These are phyloP conservation scores for Fusarium tricinctum DNA, from an alignment of 2,329 filamentous ascomycete genomes.

Conservation along the genomic window DNA sequence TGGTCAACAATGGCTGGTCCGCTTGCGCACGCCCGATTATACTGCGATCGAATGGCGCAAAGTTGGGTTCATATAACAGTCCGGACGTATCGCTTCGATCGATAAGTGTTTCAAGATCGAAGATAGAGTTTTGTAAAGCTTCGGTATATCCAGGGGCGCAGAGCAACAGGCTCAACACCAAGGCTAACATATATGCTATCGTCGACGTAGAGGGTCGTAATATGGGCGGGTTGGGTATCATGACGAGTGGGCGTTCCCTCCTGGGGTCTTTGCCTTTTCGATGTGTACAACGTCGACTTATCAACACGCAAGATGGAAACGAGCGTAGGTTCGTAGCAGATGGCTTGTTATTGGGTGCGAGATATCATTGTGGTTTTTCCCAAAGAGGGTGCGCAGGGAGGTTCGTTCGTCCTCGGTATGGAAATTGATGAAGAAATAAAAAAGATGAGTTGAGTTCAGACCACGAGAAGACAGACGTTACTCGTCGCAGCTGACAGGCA, in stretches of 20 bases:
- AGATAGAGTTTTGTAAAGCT: constrained; percentile 56
- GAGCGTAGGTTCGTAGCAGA: constrained; percentile 31
- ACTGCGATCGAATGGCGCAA: constrained; percentile 71
- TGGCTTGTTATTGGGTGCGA: constrained; percentile 30
- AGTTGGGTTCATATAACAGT: constrained; percentile 70
- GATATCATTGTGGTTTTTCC: constrained; percentile 38
- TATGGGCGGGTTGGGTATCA: constrained; percentile 77
- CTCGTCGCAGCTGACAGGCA: constrained; percentile 38
- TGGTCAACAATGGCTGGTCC: constrained; percentile 65
- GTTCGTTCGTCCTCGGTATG: neutral
- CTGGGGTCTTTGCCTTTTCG: constrained; percentile 52
- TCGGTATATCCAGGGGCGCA: constrained; percentile 72
- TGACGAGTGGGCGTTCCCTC: constrained; percentile 60
- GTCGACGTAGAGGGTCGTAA: constrained; percentile 79
- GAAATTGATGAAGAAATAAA: constrained; percentile 17
- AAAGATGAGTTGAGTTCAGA: constrained; percentile 24
- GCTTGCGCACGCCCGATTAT: constrained; percentile 73
- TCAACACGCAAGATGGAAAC: constrained; percentile 26
- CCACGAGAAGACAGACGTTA: constrained; percentile 20
- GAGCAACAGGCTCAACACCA: constrained; percentile 69
- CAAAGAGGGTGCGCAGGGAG: constrained; percentile 2
- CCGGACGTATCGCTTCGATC: constrained; percentile 38
- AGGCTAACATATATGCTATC: constrained; percentile 69
- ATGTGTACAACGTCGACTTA: constrained; percentile 21
- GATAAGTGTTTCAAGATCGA: constrained; percentile 33